Percentiles rank a stretch among this genome's conserved stretches.
phyloP scores from a whole-genome alignment of 2,329 filamentous ascomycete species.

The Ramichloridium luteum region DNA sequence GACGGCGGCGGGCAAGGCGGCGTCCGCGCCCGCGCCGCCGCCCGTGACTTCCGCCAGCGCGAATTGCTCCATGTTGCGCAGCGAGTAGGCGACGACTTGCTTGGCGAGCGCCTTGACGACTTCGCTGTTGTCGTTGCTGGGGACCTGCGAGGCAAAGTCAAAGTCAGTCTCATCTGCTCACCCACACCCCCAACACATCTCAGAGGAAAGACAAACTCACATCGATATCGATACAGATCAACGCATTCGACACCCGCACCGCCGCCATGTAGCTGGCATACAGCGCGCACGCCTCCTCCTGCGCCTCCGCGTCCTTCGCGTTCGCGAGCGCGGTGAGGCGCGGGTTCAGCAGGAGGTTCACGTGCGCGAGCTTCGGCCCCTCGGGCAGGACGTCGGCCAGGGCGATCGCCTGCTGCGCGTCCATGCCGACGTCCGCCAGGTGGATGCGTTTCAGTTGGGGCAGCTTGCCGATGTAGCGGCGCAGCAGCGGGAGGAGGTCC shows the following conservation, averaged over 20 bases:
- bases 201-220: constrained; percentile 23
- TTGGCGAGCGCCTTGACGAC: constrained; percentile 85
- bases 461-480: constrained; percentile 77
- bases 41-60: constrained; percentile 51
- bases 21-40: constrained; percentile 20
- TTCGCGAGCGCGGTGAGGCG: constrained; percentile 57
- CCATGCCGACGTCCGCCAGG: constrained; percentile 71
- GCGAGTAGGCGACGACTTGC: constrained; percentile 86
- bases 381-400: constrained; percentile 85
- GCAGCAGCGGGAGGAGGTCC: constrained; percentile 41
- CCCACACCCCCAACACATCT: not conserved
- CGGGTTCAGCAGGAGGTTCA: constrained; percentile 75
- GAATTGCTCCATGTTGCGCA: constrained; percentile 77
- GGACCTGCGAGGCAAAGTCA: constrained; percentile 35
- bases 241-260: constrained; percentile 65
- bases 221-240: constrained; percentile 87
- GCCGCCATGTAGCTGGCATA: constrained; percentile 88
- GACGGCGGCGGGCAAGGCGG: constrained; percentile 22
- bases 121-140: constrained; percentile 68
- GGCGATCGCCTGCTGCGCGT: constrained; percentile 77
- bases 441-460: constrained; percentile 70
- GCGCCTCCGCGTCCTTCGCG: constrained; percentile 62
- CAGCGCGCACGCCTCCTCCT: constrained; percentile 87
- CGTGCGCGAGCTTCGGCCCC: constrained; percentile 64
- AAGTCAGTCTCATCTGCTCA: constrained; percentile 6